These are phyloP conservation scores for Stylonectria norvegica DNA, from an alignment of 2,329 filamentous ascomycete genomes.

Conservation along the genomic window DNA sequence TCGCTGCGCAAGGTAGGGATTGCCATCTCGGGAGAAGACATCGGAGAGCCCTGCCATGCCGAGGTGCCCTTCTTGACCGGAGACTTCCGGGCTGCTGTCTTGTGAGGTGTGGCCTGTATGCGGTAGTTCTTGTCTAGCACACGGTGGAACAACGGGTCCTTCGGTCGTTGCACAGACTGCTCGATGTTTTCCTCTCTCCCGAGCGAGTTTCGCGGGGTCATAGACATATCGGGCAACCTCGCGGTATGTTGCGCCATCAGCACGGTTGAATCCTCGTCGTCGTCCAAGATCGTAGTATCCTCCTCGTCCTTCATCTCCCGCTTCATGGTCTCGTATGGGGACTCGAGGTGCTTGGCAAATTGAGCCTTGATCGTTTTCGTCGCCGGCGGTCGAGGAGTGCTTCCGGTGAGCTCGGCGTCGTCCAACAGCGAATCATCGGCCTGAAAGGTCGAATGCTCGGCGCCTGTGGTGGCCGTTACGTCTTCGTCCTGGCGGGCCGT, in stretches of 20 bases:
- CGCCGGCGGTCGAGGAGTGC: conserved; percentile 61
- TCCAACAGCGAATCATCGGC: conserved; percentile 66
- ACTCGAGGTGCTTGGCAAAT: conserved; percentile 66
- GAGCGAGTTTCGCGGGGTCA: conserved; percentile 55
- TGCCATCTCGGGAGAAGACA: conserved; percentile 73
- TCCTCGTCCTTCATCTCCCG: conserved; percentile 58
- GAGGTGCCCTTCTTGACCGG: conserved; percentile 42
- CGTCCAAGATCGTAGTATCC: conserved; percentile 32
- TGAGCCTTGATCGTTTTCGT: conserved; percentile 48
- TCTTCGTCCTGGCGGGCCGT: conserved; percentile 39
- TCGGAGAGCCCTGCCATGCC: conserved; percentile 55
- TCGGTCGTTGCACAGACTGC: conserved; percentile 37
- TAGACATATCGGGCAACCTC: conserved; percentile 58
- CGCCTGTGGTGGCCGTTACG: conserved; percentile 34
- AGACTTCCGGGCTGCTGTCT: conserved; percentile 43
- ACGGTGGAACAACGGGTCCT: conserved; percentile 81
- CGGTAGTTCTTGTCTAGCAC: conserved; percentile 96
- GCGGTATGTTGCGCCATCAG: conserved; percentile 52
- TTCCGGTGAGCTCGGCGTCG: conserved; percentile 59
- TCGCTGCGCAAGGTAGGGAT: conserved; percentile 81
- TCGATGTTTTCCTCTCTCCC: conserved; percentile 30
- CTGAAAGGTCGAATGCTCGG: conserved; percentile 35
- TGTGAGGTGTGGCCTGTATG: conserved; percentile 85
- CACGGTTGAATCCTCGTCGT: conserved; percentile 46
- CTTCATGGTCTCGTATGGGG: conserved; percentile 72